Conservation (phyloP, 1,284 basidiomycete genomes). For the Malassezia slooffiae region DNA sequence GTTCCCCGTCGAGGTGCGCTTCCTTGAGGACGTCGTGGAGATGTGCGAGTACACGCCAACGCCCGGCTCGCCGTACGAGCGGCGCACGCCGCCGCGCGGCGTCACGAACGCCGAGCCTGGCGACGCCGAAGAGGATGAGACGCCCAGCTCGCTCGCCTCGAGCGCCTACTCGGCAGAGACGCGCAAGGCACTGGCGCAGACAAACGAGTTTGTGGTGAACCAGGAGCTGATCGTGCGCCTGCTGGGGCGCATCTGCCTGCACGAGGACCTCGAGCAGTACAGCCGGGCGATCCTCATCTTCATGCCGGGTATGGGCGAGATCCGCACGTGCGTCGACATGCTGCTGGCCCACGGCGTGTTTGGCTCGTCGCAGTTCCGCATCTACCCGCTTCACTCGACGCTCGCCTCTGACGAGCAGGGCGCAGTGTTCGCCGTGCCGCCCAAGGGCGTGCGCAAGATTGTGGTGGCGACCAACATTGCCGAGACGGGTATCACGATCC, state of each 20-base stretch:
- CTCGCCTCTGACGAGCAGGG: conserved; percentile 62
- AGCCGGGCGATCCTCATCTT: conserved; percentile 81
- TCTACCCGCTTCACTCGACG: conserved; percentile 84
- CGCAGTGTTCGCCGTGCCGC: conserved; percentile 78
- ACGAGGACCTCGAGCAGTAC: conserved; percentile 51
- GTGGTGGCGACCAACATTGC: conserved; percentile 67
- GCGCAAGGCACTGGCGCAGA: conserved; percentile 67
- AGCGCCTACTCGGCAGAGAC: conserved; percentile 54
- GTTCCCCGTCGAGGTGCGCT: conserved; percentile 80
- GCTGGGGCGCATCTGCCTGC: conserved; percentile 66
- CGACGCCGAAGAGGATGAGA: conserved; percentile 57
- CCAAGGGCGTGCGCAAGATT: conserved; percentile 70
- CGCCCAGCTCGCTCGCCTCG: too few relatives aligned
- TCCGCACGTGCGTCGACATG: conserved; percentile 74
- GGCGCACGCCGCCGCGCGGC: conserved; percentile 56
- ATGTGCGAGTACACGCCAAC: conserved; percentile 68
- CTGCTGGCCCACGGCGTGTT: conserved; percentile 67
- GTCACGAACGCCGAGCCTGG: conserved; percentile 66
- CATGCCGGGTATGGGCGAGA: conserved; percentile 76
- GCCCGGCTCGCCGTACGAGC: conserved; percentile 68
- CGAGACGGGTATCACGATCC: conserved; percentile 93
- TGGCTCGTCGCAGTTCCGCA: conserved; percentile 60
- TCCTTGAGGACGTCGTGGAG: conserved; percentile 86
- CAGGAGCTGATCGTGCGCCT: conserved; percentile 59
- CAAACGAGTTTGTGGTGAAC: conserved; percentile 73